Evolutionary conservation across 2,329 filamentous ascomycete genomes (phyloP), one percentile per base, ranked within the genome.

Genomic region (Claviceps spartinae): DNA sequence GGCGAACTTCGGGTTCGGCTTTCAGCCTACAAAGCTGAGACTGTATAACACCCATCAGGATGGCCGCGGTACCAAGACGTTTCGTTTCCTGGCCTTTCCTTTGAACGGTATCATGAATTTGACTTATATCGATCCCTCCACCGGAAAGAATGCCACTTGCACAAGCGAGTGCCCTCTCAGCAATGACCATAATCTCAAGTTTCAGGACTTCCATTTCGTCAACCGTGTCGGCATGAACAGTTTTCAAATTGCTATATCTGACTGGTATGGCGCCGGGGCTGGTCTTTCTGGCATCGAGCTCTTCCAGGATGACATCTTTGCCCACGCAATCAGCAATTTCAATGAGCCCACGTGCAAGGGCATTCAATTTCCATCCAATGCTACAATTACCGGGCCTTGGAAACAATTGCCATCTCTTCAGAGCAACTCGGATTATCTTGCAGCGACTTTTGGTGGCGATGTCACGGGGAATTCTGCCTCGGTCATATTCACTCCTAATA

Each of bases 81-180:
- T 88, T 71, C 82, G 89, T 53, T 94, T 88, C 63, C 88, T 87
- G 22, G 87, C 89, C 18, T 72, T 91, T 54, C 90, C 91, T 5
- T 81, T 91, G 61, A 83, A 86, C 56, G 93, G 93, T 50, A 96
- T 98, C 65, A 87, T 98, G 82, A 96, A 97, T 68, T 77, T 98
- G 62, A 95, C 89, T 40, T 97, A 93, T 60, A 82, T 83, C 56
- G 88, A 97, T 62, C 83, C 85, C 24, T 72, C 65, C 41, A 85
- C 80, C 1, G 85, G 85, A 26, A 71, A 78, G 49, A 83, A 83
- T 52, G 69, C 72, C 34, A 82, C 78, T 53, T 98, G 93, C 69
- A 88, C 90, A 50, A 84, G 82, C 55, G 77, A 81, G 61, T 98
- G 93, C 61, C 87, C 90, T n/a, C 76, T 98, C 47, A 88, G 86